Base-by-base conservation (phyloP, 768 basidiomycete genomes). In the Auriscalpium microsporum region DNA sequence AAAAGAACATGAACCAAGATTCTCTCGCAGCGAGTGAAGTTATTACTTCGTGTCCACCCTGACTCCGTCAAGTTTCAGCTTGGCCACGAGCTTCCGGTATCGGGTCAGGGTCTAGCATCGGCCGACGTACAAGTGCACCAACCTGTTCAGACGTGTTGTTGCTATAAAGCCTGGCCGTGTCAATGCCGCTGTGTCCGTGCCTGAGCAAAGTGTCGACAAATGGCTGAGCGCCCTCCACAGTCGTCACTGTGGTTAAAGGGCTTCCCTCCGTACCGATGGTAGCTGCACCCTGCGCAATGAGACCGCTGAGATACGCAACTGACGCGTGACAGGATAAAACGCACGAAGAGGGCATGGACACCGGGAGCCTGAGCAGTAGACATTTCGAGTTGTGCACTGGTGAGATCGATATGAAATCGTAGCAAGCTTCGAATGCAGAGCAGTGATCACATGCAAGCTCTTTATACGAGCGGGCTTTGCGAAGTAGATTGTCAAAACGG, bases 41-140 rank as follows among this genome's bases (percentile, higher is more conserved):
- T 40, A 74, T 56, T 64, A 69, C 64, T 75, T 75, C 10, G 71
- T 75, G 10, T 71, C 72, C 38, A 74, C 62, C 50, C n/a, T 67
- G 65, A n/a, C 64, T 55, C 55, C 65, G 54, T 63, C 73, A 64
- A 67, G 65, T 69, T 60, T 59, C 16, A 63, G 50, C 19, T 52
- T 28, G 50, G 56, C 36, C 33, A 56, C 40, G 17, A 48, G 23
- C 46, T 42, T 13, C 8, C 13, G 14, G 17, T 4, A 42, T 42
- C 21, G 21, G 40, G 28, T 48, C 44, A 40, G 14, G 21, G 8
- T 13, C 49, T 28, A 10, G 23, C 14, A 14, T 9, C 10, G 10
- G 21, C 3, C 49, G 34, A 38, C 21, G 8, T 11, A n/a, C 16
- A 10, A 17, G 28, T 23, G n/a, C 14, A 8, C 45, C 10, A 10